Conservation (phyloP, 2,329 filamentous ascomycete species). For the Setomelanomma holmii region DNA sequence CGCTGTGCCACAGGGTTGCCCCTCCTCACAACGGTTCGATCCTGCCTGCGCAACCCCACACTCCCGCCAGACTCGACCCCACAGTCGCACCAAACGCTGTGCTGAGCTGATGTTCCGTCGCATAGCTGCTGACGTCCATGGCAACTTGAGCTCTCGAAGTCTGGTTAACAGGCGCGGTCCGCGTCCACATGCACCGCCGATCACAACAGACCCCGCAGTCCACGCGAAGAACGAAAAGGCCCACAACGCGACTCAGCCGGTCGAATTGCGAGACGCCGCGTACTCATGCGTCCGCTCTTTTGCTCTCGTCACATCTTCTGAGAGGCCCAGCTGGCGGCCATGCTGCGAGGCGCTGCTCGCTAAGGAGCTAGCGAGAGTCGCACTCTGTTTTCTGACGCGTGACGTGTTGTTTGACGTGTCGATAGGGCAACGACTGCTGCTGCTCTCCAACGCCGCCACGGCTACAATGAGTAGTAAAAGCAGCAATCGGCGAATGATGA, state of each 20-base stretch:
- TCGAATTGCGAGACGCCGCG: constrained; percentile 43
- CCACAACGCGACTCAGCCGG: constrained; percentile 23
- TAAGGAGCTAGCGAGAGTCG: constrained; percentile 7
- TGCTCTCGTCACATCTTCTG: constrained; percentile 21
- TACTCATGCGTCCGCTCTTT: constrained; percentile 40
- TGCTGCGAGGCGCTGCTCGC: constrained; percentile 13
- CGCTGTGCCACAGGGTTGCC: no score
- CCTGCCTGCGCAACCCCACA: background rate
- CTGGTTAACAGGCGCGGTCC: background rate
- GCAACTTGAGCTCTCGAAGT: background rate
- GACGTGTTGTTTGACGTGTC: constrained; percentile 30
- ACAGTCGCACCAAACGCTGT: background rate
- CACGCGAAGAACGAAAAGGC: constrained; percentile 4
- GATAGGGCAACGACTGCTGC: constrained; percentile 11
- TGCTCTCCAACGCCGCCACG: background rate
- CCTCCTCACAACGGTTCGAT: background rate
- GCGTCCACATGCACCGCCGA: background rate
- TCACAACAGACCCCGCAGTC: background rate
- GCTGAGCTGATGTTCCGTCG: background rate
- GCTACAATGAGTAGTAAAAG: background rate
- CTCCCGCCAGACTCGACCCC: background rate
- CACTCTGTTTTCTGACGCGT: constrained; percentile 17
- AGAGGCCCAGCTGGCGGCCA: constrained; percentile 11
- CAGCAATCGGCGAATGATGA: constrained; percentile 8
- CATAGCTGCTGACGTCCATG: background rate